Evolutionary conservation across 2,329 filamentous ascomycete genomes (phyloP), one percentile per base, ranked within the genome.

Genomic region (Apiospora saccharicola): DNA sequence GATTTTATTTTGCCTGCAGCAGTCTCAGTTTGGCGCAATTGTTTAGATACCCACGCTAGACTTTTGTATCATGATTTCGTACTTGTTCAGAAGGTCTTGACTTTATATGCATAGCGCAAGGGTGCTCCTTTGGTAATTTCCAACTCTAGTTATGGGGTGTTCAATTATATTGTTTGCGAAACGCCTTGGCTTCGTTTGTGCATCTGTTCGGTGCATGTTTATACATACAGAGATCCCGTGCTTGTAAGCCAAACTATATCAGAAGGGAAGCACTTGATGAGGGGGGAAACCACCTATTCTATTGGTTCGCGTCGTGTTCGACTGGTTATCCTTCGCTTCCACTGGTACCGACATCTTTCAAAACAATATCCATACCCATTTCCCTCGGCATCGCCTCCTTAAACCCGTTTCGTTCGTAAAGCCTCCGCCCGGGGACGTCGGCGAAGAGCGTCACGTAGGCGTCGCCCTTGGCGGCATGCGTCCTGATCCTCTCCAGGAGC

Each of bases 321-420:
- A 57, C 19, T 34, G 26, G 13, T 34, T 30, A 34, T 2, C 22
- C 57, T n/a, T 34, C 7, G 10, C 19, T 41, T 19, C 16, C 34
- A n/a, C 57, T 41, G 19, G 57, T 41, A n/a, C 47, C 47, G 30
- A 24, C 53, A 16, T 43, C 67, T 64, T 34, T 19, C 67, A 71
- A 16, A 19, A 57, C 46, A 37, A 73, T 53, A n/a, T 49, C 74
- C 83, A 85, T 86, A 6, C 84, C 84, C 71, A 83, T 30, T 70
- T 78, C 76, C n/a, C 72, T 67, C 1, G 81, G 80, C 70, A 77
- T 78, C 41, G 77, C 77, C 19, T 86, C 82, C 70, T 82, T 80
- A 75, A 88, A 88, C 16, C 86, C 86, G 74, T 85, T 85, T 73
- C 79, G 80, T 49, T 77, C 77, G 77, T 88, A 88, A 71, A 88